Conservation (phyloP, 2,329 filamentous ascomycete species). For the Fusarium zealandicum region DNA sequence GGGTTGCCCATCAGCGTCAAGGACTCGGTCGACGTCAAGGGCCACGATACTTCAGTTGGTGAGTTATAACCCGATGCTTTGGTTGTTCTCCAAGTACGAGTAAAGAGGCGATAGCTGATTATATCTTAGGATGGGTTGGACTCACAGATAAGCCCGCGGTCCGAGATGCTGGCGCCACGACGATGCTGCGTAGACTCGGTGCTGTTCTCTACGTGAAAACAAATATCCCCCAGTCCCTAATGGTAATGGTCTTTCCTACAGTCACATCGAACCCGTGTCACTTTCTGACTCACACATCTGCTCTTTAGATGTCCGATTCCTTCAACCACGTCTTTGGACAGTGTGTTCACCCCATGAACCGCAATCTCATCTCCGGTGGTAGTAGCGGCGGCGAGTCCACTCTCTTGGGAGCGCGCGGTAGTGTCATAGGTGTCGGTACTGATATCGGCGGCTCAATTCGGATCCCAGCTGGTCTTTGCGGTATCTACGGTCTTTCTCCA, state of each 20-base stretch:
- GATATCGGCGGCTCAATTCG: slow-evolving; percentile 19
- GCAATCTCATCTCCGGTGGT: slow-evolving; percentile 18
- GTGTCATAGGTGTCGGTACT: slow-evolving; percentile 11
- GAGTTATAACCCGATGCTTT: slow-evolving; percentile 44
- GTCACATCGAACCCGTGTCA: not conserved
- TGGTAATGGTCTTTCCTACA: not conserved
- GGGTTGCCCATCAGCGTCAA: slow-evolving; percentile 62
- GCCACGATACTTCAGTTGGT: slow-evolving; percentile 61
- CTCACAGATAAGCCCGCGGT: slow-evolving; percentile 62
- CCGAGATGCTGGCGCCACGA: slow-evolving; percentile 63
- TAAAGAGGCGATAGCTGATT: not conserved
- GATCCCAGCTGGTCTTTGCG: slow-evolving; percentile 12
- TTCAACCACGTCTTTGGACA: slow-evolving; percentile 20
- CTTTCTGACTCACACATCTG: not conserved
- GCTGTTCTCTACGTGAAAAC: slow-evolving; percentile 74
- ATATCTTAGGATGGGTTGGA: slow-evolving; percentile 44
- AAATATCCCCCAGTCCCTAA: slow-evolving; percentile 63
- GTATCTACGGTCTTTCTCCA: slow-evolving; percentile 16
- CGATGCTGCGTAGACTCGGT: slow-evolving; percentile 64
- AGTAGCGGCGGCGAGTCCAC: slow-evolving; percentile 16
- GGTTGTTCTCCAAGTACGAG: not conserved
- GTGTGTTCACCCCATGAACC: slow-evolving; percentile 12
- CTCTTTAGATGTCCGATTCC: slow-evolving; percentile 17
- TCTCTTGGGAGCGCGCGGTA: slow-evolving; percentile 9
- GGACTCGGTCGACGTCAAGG: slow-evolving; percentile 65